phyloP scores from a whole-genome alignment of 805 yeast species.

The Gaillardinia entomophila region DNA sequence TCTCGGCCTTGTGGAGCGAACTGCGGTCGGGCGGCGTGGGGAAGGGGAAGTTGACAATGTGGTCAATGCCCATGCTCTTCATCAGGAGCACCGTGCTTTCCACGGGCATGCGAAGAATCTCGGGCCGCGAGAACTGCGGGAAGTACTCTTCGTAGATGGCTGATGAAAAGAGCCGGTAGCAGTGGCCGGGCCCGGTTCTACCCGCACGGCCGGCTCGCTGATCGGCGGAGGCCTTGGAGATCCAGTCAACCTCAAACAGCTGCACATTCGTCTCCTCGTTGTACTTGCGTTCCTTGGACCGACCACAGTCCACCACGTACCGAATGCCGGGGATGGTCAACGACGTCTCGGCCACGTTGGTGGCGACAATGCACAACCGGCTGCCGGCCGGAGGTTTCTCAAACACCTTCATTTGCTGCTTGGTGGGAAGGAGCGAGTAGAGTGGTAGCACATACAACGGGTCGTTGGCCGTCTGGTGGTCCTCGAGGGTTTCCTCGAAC shows the following conservation, averaged over 20 bases:
- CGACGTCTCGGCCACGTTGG: constrained; percentile 97
- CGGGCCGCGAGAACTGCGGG: constrained; percentile 78
- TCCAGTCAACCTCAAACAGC: constrained; percentile 86
- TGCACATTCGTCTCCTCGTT: constrained; percentile 87
- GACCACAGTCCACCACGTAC: constrained; percentile 93
- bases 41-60: constrained; percentile 87
- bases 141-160: constrained; percentile 90
- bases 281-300: constrained; percentile 81
- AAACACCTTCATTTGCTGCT: constrained; percentile 91
- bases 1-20: constrained; percentile 60
- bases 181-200: constrained; percentile 98
- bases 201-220: constrained; percentile 98
- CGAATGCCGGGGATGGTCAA: constrained; percentile 93
- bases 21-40: constrained; percentile 83
- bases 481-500: constrained; percentile 66
- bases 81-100: constrained; percentile 92
- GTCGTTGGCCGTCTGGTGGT: constrained; percentile 63
- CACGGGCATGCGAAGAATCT: constrained; percentile 89
- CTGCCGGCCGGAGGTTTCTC: constrained; percentile 79
- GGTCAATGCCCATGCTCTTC: constrained; percentile 96
- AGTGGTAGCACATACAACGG: constrained; percentile 89
- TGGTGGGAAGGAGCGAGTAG: constrained; percentile 89
- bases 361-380: constrained; percentile 88
- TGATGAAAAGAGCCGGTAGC: constrained; percentile 86
- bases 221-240: constrained; percentile 90